Evolutionary conservation across 73 alveolate species (phyloP), one percentile per base, ranked within the genome.

Genomic region (Breviolum minutum): DNA sequence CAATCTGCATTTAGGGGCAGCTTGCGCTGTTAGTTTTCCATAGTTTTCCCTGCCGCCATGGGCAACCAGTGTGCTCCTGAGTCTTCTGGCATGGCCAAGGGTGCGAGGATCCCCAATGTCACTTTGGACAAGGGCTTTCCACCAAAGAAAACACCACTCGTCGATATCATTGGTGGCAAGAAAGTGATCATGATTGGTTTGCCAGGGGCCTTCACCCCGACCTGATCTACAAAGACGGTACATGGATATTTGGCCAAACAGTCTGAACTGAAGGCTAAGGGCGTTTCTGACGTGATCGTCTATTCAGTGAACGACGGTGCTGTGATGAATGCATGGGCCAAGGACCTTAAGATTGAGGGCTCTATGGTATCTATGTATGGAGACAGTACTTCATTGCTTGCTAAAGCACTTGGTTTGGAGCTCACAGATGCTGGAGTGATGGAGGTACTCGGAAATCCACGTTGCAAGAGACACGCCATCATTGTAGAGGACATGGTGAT

Each of bases 221-320:
- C 95, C 84, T 88, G 95, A 88, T 88, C 95, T 68, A 29, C 95
- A 82, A 63, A 66, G 85, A 77, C 62, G 17, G 95, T 87, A 29
- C 95, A 81, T 87, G 95, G 95, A 61, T 87, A 61, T 29, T 62
- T 87, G 81, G 80, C 82, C 14, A 87, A 87, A 27, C 95, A 87
- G 32, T 77, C 95, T 87, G 95, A 87, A 62, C 95, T 87, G 95
- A 87, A 87, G 95, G 95, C 95, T 81, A 87, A 87, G 95, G 95
- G 95, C 80, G 81, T 87, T 63, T 87, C 95, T 87, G 95, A 87
- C 26, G 95, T 87, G 27, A 63, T 87, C 17, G 95, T 87, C 82
- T 87, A 87, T 63, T 87, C 82, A 60, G 95, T 87, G 82, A 83
- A 83, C 92, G 92, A 83, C 92, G 13, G 40, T 24, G 92, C 92